Conservation (phyloP, 169 alveolate genomes). For the Plasmodium yoelii region DNA sequence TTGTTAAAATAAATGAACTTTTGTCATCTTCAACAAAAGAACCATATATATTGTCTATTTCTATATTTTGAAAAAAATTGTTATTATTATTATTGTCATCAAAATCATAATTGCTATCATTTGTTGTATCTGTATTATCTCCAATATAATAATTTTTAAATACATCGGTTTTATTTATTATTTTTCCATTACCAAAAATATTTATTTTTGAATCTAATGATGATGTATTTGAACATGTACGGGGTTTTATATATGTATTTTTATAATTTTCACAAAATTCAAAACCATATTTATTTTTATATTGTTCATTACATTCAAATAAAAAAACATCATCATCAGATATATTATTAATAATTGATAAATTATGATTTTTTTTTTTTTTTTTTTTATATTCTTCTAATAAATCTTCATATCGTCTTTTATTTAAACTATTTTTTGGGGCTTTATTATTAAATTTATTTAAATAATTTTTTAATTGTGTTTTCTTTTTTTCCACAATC, state of each 20-base stretch:
- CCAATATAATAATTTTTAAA: neutral
- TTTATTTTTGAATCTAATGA: no score
- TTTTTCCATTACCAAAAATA: neutral
- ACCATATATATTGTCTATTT: conserved; percentile 36
- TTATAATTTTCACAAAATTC: conserved; percentile 7
- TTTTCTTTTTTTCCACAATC: neutral
- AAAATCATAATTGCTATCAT: neutral
- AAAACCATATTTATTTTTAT: conserved; percentile 15
- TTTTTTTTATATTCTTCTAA: conserved; percentile 14
- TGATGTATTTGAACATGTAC: neutral
- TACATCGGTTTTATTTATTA: neutral
- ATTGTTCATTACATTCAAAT: neutral
- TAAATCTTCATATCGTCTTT: conserved; percentile 14
- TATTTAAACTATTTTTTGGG: neutral
- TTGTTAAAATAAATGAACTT: conserved; percentile 28
- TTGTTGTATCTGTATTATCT: neutral
- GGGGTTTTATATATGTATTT: conserved; percentile 9
- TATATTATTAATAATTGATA: neutral
- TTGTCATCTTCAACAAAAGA: conserved; percentile 33
- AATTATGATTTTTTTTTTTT: conserved; percentile 15
- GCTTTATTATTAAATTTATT: neutral
- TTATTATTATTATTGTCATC: neutral
- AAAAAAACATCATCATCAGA: conserved; percentile 4
- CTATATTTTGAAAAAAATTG: neutral
- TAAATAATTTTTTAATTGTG: neutral